Evolutionary conservation across 169 alveolate genomes (phyloP).

Genomic region (Plasmodium ovale): DNA sequence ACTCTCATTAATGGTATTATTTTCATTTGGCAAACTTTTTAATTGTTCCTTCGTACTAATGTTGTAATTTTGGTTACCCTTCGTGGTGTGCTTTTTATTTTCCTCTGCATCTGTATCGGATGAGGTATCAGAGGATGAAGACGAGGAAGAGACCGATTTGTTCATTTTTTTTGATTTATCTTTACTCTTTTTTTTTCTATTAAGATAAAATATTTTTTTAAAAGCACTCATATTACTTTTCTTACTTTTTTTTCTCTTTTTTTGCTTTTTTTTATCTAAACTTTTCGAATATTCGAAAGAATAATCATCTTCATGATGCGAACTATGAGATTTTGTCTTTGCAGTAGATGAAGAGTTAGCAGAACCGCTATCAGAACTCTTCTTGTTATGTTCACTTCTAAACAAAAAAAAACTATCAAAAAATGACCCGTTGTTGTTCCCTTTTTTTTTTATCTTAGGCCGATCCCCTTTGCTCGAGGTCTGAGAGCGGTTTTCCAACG

Average conservation of each 20-base stretch:
- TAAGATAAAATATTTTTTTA: slow-evolving; percentile 37
- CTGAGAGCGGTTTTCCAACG: not conserved
- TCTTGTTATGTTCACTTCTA: slow-evolving; percentile 30
- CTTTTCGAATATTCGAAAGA: slow-evolving; percentile 39
- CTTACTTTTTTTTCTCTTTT: slow-evolving; percentile 26
- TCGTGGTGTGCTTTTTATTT: not conserved
- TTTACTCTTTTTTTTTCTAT: slow-evolving; percentile 49
- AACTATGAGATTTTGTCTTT: slow-evolving; percentile 13
- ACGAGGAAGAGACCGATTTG: slow-evolving; percentile 8
- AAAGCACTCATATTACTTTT: slow-evolving; percentile 59
- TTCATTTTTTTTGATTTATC: slow-evolving; percentile 12
- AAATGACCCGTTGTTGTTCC: slow-evolving; percentile 20
- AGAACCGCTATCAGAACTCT: slow-evolving; percentile 17
- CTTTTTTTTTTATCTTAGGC: not conserved
- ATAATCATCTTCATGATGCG: slow-evolving; percentile 16
- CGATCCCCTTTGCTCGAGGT: not conserved
- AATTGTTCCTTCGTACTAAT: not conserved
- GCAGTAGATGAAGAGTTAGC: slow-evolving; percentile 11
- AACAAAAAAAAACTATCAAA: slow-evolving; percentile 29
- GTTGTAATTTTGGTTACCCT: not conserved
- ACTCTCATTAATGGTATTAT: not conserved
- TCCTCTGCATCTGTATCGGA: not conserved
- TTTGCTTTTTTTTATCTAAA: slow-evolving; percentile 1
- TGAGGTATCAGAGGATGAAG: not conserved
- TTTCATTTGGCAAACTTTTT: not conserved